phyloP scores from a whole-genome alignment of 331 rosid genomes.

The Ulmus americana region DNA sequence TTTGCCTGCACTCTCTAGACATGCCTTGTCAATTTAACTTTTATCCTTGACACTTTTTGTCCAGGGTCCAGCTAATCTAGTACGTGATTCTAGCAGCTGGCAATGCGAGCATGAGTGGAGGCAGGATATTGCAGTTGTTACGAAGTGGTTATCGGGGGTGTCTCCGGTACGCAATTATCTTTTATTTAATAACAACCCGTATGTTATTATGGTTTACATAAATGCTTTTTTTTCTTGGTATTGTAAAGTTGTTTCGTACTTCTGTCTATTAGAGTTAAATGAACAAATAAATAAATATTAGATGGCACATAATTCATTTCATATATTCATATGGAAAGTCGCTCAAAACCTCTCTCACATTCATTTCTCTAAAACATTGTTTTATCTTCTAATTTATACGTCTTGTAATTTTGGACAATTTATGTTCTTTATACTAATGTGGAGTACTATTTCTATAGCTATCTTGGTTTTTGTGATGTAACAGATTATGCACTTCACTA shows the following conservation, averaged over 20 bases:
- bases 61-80: constrained; percentile 80
- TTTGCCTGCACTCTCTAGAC: not conserved
- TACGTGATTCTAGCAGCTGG: constrained; percentile 75
- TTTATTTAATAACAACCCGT: not conserved
- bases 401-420: not conserved
- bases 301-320: not conserved
- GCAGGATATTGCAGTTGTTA: constrained; percentile 90
- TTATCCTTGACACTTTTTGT: constrained; percentile 23
- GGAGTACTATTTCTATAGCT: not conserved
- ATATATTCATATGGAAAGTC: not conserved
- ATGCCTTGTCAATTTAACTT: not conserved
- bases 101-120: constrained; percentile 79
- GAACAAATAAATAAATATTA: not conserved
- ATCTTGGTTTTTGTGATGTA: not conserved
- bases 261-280: not conserved
- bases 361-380: not conserved
- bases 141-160: constrained; percentile 88
- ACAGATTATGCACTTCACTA: not conserved
- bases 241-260: not conserved
- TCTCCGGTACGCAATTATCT: constrained; percentile 59
- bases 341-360: not conserved
- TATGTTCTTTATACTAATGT: not conserved
- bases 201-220: too few species aligned
- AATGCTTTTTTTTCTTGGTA: not conserved
- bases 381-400: not conserved